Evolutionary conservation across 140 eudicot species (phyloP), one percentile per base, ranked within the genome.

Genomic region (Flaveria floridana): DNA sequence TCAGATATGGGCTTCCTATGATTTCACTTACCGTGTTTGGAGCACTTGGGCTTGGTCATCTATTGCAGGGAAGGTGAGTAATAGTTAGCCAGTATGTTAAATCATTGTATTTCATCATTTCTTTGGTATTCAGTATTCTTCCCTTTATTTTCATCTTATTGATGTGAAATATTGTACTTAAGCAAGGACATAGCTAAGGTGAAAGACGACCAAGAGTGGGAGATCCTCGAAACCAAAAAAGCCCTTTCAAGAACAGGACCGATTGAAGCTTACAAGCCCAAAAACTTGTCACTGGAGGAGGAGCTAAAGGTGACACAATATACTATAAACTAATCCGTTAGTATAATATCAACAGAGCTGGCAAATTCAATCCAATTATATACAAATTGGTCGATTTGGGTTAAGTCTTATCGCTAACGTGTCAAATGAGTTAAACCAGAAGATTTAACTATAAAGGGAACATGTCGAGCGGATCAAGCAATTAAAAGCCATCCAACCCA

Each of bases 171-270:
- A 50, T 66, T 70, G 59, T 61, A 57, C 58, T 86, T 48, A 86
- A 92, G 98, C 80, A 92, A 92, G 88, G 98, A 92, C 82, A 87
- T 92, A 72, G 92, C 95, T 13, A 92, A 88, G 79, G 98, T 88
- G 71, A 92, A 89, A 73, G 97, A 91, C 59, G 97, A 91, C 75
- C 83, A 87, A 52, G 96, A 89, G 76, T 91, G 97, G 97, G 96
- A 91, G 81, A 89, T 91, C 46, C 89, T 91, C 13, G 97, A 89
- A 74, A 71, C 90, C 1, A 91, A 78, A 81, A 91, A 86, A 81
- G 95, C 96, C 52, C 82, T 91, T 16, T 89, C 97, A 44, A 85
- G 96, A 87, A 89, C 91, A 25, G 97, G 97, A 52, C 97, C 96
- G 9, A 64, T 91, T 34, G 75, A 82, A 68, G 91, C 97, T 63